These are phyloP conservation scores for Dendrobium chrysotoxum DNA, from an alignment of 106 monocot genomes.

Conservation along the genomic window DNA sequence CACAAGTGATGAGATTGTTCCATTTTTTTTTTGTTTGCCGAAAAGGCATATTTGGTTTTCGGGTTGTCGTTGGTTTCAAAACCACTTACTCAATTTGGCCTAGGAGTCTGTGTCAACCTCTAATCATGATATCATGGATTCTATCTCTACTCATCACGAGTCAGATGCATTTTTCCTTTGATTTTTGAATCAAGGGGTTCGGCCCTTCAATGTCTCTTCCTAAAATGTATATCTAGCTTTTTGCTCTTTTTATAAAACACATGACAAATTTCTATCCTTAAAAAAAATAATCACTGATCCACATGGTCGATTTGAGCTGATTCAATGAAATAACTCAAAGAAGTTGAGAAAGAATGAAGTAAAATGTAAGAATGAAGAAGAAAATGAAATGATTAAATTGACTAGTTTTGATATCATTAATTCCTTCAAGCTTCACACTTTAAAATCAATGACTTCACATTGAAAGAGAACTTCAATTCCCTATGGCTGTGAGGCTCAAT, in stretches of 20 bases:
- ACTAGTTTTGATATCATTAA: not conserved
- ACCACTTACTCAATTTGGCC: too few species aligned
- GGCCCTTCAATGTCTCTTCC: too few species aligned
- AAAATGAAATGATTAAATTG: not conserved
- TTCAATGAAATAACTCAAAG: not conserved
- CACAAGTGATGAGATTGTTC: not conserved
- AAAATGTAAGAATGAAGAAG: not conserved
- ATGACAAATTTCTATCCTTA: too few species aligned
- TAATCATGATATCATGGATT: too few species aligned
- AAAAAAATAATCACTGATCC: not conserved
- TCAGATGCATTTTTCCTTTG: too few species aligned
- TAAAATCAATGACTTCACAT: not conserved
- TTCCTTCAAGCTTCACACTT: not conserved
- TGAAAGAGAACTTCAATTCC: not conserved
- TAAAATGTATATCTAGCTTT: too few species aligned
- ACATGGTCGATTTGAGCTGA: not conserved
- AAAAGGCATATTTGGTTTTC: not conserved
- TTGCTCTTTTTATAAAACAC: too few species aligned
- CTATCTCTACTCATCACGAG: too few species aligned
- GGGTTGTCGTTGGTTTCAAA: not conserved
- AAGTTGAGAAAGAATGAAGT: not conserved
- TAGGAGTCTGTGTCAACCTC: too few species aligned
- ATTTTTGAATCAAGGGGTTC: too few species aligned
- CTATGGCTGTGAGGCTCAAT: too few species aligned
- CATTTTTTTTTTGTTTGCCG: not conserved